Evolutionary conservation across 495 filamentous ascomycete species (phyloP).

Genomic region (Pyrenula massariospora): DNA sequence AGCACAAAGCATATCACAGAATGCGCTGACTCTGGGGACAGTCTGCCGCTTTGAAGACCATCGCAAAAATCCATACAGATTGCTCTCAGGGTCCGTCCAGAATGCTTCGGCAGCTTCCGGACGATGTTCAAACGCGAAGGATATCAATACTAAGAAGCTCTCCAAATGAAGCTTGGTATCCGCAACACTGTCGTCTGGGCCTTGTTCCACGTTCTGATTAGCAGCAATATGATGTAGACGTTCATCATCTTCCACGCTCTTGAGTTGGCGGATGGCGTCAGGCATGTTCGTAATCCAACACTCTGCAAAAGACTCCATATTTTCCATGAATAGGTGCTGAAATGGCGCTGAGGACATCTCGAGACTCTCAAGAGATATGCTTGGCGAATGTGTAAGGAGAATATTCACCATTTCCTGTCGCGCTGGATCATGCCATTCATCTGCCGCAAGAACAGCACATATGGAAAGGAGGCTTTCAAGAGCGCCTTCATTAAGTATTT

Average conservation of each 20-base stretch:
- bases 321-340: constrained; percentile 58
- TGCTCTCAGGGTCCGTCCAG: constrained; percentile 80
- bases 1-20: constrained; percentile 87
- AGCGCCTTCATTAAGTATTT: constrained; percentile 76
- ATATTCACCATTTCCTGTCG: constrained; percentile 61
- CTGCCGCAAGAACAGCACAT: constrained; percentile 60
- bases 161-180: constrained; percentile 68
- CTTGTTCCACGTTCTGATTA: constrained; percentile 10
- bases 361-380: constrained; percentile 48
- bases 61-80: constrained; percentile 82
- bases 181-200: constrained; percentile 33
- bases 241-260: constrained; percentile 82
- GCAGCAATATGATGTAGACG: constrained; percentile 47
- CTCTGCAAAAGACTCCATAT: constrained; percentile 77
- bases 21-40: constrained; percentile 84
- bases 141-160: constrained; percentile 80
- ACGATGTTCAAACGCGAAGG: constrained; percentile 78
- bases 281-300: constrained; percentile 90
- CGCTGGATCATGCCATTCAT: constrained; percentile 73
- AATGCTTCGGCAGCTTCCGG: constrained; percentile 75
- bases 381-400: constrained; percentile 63
- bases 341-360: constrained; percentile 48
- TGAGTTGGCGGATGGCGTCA: constrained; percentile 74
- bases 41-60: constrained; percentile 91
- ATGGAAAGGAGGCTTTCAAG: constrained; percentile 84